Evolutionary conservation across 2,329 filamentous ascomycete species (phyloP).

Genomic region (Xylariales sp.): DNA sequence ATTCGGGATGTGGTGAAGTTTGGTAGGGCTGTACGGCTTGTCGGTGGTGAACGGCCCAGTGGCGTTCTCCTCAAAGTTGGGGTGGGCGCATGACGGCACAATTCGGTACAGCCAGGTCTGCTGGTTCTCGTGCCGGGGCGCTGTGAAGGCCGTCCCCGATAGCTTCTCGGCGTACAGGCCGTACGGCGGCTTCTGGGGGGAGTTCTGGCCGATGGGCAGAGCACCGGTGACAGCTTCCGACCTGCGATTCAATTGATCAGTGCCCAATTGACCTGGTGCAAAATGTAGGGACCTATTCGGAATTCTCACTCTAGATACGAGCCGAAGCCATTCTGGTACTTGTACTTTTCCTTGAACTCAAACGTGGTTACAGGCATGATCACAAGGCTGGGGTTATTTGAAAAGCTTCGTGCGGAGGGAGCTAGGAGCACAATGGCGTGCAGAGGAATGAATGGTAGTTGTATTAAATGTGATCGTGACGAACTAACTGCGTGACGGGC

Average conservation of each 20-base stretch:
- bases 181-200: constrained; percentile 64
- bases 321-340: constrained; percentile 65
- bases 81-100: constrained; percentile 49
- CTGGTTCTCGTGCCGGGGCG: constrained; percentile 52
- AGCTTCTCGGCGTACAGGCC: constrained; percentile 68
- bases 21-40: constrained; percentile 41
- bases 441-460: no score
- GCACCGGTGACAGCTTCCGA: constrained; percentile 64
- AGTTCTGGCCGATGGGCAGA: constrained; percentile 63
- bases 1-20: constrained; percentile 72
- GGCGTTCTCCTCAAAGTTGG: constrained; percentile 25
- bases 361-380: constrained; percentile 31
- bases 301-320: constrained; percentile 67
- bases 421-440: no score
- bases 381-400: not conserved
- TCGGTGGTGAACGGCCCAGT: constrained; percentile 40
- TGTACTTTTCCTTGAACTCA: constrained; percentile 42
- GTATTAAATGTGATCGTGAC: no score
- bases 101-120: constrained; percentile 60
- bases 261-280: no score
- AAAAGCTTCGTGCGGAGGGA: no score
- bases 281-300: no score
- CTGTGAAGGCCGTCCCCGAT: constrained; percentile 57
- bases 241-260: no score
- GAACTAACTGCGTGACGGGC: no score